These are phyloP conservation scores for Oemleria cerasiformis DNA, from an alignment of 306 rosid genomes.

Conservation along the genomic window DNA sequence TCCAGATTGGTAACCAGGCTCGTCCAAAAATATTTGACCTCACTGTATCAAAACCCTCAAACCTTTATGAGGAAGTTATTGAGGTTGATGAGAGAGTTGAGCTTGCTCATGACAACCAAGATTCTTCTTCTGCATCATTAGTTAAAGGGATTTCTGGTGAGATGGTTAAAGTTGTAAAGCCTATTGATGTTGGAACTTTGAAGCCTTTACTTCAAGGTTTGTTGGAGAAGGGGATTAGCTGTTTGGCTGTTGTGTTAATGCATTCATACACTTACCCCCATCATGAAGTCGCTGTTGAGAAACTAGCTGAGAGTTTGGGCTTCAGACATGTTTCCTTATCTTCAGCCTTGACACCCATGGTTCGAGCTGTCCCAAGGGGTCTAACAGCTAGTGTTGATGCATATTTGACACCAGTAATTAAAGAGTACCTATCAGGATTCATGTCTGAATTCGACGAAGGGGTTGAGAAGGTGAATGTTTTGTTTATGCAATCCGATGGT, in stretches of 20 bases:
- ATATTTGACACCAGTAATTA: constrained; percentile 90
- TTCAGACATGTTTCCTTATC: constrained; percentile 88
- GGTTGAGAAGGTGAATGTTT: constrained; percentile 65
- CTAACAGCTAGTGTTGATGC: constrained; percentile 96
- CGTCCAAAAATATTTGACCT: constrained; percentile 88
- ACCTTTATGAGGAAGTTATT: constrained; percentile 79
- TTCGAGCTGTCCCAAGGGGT: constrained; percentile 95
- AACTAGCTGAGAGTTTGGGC: constrained; percentile 70
- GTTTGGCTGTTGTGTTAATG: constrained; percentile 89
- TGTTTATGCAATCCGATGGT: constrained; percentile 98
- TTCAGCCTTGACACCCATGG: constrained; percentile 94
- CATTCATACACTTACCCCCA: constrained; percentile 85
- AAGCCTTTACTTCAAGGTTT: constrained; percentile 52
- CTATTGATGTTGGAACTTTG: constrained; percentile 59
- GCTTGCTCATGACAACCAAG: constrained; percentile 47
- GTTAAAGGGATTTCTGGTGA: constrained; percentile 85
- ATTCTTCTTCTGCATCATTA: constrained; percentile 28
- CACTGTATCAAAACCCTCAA: constrained; percentile 75
- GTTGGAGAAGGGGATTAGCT: constrained; percentile 65
- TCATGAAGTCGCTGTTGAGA: constrained; percentile 65
- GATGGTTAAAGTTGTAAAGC: constrained; percentile 68
- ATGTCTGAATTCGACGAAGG: constrained; percentile 83
- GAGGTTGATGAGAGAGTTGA: constrained; percentile 88
- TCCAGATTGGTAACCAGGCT: constrained; percentile 94
- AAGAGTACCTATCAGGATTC: constrained; percentile 88